Evolutionary conservation across 2,329 filamentous ascomycete genomes (phyloP).

Genomic region (Ophiosphaerella herpotricha): DNA sequence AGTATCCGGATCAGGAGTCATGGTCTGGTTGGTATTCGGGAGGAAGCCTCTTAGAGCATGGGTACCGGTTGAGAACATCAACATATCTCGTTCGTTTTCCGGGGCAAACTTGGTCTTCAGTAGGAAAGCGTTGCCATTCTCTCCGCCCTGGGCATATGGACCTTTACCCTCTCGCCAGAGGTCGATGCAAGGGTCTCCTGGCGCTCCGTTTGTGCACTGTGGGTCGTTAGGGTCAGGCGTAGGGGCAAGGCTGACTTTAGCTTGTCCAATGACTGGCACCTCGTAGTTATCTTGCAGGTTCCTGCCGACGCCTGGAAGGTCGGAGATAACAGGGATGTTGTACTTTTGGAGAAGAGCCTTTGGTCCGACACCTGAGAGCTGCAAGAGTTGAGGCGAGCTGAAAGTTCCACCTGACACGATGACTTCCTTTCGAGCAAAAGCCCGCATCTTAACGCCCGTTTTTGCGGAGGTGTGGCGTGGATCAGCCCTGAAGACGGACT

Average conservation of each 20-base stretch:
- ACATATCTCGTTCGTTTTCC: slow-evolving; percentile 56
- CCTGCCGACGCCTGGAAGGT: slow-evolving; percentile 47
- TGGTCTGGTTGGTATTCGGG: slow-evolving; percentile 53
- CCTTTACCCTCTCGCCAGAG: slow-evolving; percentile 22
- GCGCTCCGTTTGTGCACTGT: slow-evolving; percentile 22
- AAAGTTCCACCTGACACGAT: slow-evolving; percentile 54
- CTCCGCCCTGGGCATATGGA: slow-evolving; percentile 48
- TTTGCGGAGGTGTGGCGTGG: slow-evolving; percentile 36
- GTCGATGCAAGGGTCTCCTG: slow-evolving; percentile 23
- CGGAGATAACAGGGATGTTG: slow-evolving; percentile 56
- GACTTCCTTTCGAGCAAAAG: slow-evolving; percentile 26
- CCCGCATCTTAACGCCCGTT: slow-evolving; percentile 7
- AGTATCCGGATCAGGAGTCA: slow-evolving; percentile 19
- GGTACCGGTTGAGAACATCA: slow-evolving; percentile 55
- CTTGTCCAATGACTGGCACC: slow-evolving; percentile 58
- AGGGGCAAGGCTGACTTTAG: slow-evolving; percentile 5
- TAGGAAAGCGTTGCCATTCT: slow-evolving; percentile 57
- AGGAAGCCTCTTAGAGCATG: slow-evolving; percentile 57
- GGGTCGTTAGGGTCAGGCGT: slow-evolving; percentile 8
- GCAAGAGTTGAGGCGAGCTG: slow-evolving; percentile 66
- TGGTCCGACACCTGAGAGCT: slow-evolving; percentile 66
- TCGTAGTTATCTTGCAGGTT: slow-evolving; percentile 35
- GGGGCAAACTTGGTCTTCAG: slow-evolving; percentile 47
- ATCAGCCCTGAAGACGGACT: slow-evolving; percentile 50
- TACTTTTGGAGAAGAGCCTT: slow-evolving; percentile 55